A percentile compares a stretch with the other conserved stretches of the same genome.
phyloP scores from a whole-genome alignment of 2,329 filamentous ascomycete species.

The Teratosphaeria destructans region DNA sequence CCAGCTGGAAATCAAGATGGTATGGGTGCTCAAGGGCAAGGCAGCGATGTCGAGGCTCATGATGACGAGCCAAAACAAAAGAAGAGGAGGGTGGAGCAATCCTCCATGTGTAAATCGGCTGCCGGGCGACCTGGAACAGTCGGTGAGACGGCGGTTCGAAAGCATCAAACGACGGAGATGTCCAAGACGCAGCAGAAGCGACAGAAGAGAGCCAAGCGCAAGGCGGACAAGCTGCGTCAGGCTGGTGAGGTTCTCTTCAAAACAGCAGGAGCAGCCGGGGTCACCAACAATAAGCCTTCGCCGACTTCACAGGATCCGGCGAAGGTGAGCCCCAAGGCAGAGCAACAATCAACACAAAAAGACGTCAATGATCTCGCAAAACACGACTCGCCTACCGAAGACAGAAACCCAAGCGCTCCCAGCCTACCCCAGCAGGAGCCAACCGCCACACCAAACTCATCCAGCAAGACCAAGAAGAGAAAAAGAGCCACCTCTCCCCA shows the following conservation, averaged over 20 bases:
- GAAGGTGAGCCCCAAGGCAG: neutral
- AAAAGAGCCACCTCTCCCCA: neutral
- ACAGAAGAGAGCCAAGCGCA: neutral
- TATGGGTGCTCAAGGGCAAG: neutral
- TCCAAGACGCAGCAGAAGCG: neutral
- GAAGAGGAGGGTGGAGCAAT: neutral
- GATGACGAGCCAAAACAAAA: neutral
- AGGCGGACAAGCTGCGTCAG: neutral
- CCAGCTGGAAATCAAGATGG: neutral
- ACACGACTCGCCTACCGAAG: neutral
- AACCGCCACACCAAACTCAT: neutral
- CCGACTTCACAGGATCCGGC: neutral
- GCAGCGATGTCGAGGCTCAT: neutral
- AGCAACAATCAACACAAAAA: neutral
- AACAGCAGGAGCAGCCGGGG: neutral
- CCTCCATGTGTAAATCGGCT: neutral
- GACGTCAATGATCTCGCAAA: neutral
- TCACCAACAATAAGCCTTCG: neutral
- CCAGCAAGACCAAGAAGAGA: neutral
- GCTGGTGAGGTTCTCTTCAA: neutral
- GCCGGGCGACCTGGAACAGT: neutral
- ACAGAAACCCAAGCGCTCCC: neutral
- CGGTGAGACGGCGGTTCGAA: neutral
- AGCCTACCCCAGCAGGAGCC: neutral
- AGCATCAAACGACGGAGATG: neutral